Base-by-base conservation (phyloP, 2,329 filamentous ascomycete genomes). In the Sporothrix curviconia region DNA sequence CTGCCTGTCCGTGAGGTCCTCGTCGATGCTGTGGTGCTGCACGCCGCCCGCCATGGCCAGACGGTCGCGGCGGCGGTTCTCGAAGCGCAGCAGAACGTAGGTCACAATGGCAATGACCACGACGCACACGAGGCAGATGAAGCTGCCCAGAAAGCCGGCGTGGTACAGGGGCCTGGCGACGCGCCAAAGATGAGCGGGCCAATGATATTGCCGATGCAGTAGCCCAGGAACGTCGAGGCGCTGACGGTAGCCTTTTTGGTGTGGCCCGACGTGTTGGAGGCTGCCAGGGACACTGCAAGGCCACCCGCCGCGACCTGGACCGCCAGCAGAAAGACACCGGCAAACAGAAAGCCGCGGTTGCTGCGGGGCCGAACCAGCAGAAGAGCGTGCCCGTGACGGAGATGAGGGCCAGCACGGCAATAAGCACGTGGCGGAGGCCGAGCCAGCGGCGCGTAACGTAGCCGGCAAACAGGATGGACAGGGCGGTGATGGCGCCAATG, bases 181-280 rank as follows among this genome's bases (percentile, higher is more conserved):
- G 40, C 47, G 22, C 49, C 46, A 24, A 84, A 86, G 69, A 85
- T 85, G 67, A 85, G 84, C 0, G 83, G 83, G 0, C 82, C 79
- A 4, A 75, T 77, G 42, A 85, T 82, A 63, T 85, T 85, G 5
- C 82, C 82, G 1, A 78, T 74, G 63, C 81, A 84, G 57, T 80
- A 80, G 0, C 80, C 81, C 9, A 85, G 71, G 69, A 82, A 84
- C 2, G 84, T 72, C 57, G 82, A 76, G 1, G 79, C 81, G 22
- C 82, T 83, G n/a, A 81, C 82, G 25, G 84, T 78, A 46, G 85
- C 81, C 65, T 86, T 84, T 66, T 85, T 85, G 1, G 81, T 83
- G 60, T 83, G 80, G 0, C 81, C 81, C 1, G 72, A 75, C 0
- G 74, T 76, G 62, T 81, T 80, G 37, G 75, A 75, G 0, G 76